These are phyloP conservation scores for Sporothrix pallida DNA, from an alignment of 2,329 filamentous ascomycete species.

Conservation along the genomic window DNA sequence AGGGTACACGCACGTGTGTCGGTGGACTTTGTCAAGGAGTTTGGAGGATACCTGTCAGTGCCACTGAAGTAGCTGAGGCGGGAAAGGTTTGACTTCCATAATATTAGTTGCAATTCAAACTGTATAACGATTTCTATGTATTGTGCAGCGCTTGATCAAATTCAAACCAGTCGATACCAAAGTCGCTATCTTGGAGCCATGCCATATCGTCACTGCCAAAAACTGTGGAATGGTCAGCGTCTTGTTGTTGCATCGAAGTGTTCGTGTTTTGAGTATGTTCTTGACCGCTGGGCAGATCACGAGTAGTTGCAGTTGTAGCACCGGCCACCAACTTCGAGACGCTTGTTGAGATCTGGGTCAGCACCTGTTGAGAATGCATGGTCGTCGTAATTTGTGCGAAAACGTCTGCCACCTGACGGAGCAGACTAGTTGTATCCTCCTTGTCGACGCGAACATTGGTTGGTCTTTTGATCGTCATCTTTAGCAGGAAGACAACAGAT, in stretches of 20 bases:
- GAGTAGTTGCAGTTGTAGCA: background rate
- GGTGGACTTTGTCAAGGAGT: slow-evolving; percentile 21
- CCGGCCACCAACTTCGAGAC: background rate
- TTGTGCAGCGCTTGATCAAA: slow-evolving; percentile 2
- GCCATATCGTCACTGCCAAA: background rate
- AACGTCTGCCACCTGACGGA: background rate
- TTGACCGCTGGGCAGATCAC: background rate
- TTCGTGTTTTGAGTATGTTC: background rate
- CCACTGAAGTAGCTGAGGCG: background rate
- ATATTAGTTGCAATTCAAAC: background rate
- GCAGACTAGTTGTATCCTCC: background rate
- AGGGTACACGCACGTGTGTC: slow-evolving; percentile 13
- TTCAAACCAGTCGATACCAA: slow-evolving; percentile 22
- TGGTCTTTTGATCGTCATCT: slow-evolving; percentile 8
- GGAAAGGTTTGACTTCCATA: background rate
- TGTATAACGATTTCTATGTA: background rate
- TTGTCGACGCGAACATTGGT: background rate
- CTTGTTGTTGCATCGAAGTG: background rate
- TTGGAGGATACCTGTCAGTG: slow-evolving; percentile 1
- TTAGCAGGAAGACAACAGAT: background rate
- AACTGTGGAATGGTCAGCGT: background rate
- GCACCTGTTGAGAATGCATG: slow-evolving; percentile 3
- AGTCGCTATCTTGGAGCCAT: slow-evolving; percentile 11
- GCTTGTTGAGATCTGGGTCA: background rate
- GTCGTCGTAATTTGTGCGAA: background rate